Conservation (phyloP, 257 asterid genomes). For the Parsonsia alboflavescens region DNA sequence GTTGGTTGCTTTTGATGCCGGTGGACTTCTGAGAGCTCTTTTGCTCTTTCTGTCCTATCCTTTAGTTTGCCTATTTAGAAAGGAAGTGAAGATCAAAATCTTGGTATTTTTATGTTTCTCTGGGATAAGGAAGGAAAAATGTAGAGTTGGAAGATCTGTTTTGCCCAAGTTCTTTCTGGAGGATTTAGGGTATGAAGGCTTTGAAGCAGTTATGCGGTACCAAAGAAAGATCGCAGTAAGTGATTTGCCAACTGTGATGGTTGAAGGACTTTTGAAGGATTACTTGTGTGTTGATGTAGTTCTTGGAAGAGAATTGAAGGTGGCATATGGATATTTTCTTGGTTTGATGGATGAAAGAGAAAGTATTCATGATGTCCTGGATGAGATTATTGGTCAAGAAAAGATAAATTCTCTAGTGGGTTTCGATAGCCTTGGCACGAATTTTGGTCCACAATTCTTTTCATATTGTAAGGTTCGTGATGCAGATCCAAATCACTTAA, state of each 20-base stretch:
- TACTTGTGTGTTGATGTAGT: conserved; percentile 29
- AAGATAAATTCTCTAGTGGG: conserved; percentile 24
- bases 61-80: conserved; percentile 14
- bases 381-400: conserved; percentile 14
- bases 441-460: conserved; percentile 8
- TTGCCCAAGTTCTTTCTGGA: conserved; percentile 35
- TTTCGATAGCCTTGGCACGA: conserved; percentile 7
- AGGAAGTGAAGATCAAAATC: conserved; percentile 16
- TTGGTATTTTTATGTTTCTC: conserved; percentile 35
- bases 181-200: conserved; percentile 35
- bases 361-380: not conserved
- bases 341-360: conserved; percentile 30
- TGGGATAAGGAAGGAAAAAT: conserved; percentile 24
- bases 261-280: conserved; percentile 34
- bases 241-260: conserved; percentile 32
- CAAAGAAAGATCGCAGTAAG: conserved; percentile 22
- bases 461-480: conserved; percentile 23
- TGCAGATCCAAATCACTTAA: not conserved
- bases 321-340: conserved; percentile 20
- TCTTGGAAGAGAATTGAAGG: conserved; percentile 34
- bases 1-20: conserved; percentile 40
- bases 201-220: conserved; percentile 20
- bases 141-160: conserved; percentile 26
- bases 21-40: conserved; percentile 27
- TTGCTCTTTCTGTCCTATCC: conserved; percentile 29